Base-by-base conservation (phyloP, 352 stramenopile species). In the Globisporangium canariense region DNA sequence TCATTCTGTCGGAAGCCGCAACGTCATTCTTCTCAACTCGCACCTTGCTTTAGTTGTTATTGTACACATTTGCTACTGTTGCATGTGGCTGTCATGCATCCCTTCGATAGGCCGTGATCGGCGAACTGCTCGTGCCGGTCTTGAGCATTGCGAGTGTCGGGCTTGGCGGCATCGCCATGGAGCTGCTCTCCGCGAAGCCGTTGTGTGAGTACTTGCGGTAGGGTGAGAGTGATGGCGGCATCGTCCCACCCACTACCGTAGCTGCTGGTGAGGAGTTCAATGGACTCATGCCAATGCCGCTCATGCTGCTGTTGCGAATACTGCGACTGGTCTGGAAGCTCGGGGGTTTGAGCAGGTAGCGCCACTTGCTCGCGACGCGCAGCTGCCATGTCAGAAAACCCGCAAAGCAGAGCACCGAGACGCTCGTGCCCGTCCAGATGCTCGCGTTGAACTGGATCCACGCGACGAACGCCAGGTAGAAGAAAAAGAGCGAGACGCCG, bases 391-490 rank as follows among this genome's bases (percentile, higher is more conserved):
- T 70, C 22, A 88, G 58, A 47, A 89, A 77, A 0, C 69, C 80
- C 2, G 81, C 2, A 9, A 88, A 66, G 25, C 71, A 78, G 36
- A 91, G 62, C 22, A 77, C 60, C 25, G 69, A 79, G 59, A 93
- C 81, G 38, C 60, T 83, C 6, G 68, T 50, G 3, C 76, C 67
- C 30, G 81, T 74, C 30, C 63, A 77, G 5, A 62, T 67, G 51
- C 75, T 86, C 20, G 64, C 32, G 65, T 79, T 69, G 69, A 90
- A 93, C 62, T 90, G 80, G 59, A 93, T 76, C 84, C 84, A 91
- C 28, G 70, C 69, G n/a, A 90, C 64, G 7, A 76, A 50, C 1
- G 70, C 76, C 11, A 93, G 63, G 58, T 89, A 89, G 16, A 90
- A 69, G 64, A 91, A 90, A 73, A 91, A 93, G 56, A 87, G 66